Base-by-base conservation (phyloP, 2,329 filamentous ascomycete genomes). In the Colletotrichum siamense region DNA sequence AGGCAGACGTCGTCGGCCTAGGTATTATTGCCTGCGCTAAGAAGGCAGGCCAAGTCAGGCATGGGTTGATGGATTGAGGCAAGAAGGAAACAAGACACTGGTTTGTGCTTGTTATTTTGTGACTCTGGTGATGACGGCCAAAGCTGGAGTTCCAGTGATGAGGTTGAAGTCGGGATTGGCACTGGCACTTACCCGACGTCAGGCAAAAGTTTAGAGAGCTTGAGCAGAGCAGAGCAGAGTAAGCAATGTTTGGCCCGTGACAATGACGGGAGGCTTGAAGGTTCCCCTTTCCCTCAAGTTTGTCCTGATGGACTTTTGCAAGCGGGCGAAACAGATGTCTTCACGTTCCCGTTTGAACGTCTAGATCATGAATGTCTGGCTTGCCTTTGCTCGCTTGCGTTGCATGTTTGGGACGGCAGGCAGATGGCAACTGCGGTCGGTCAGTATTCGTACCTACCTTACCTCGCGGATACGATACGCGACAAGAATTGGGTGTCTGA, bases 281-380 rank as follows among this genome's bases (percentile, higher is more conserved):
- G 39, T 57, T 5, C 22, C 36, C 39, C 9, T 16, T 9, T 52
- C 13, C n/a, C 44, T 10, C 30, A 22, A 28, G 62, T 49, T 63
- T 73, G 63, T 55, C 44, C n/a, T 52, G 32, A 32, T 32, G 63
- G 44, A 52, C 36, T 49, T 44, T 72, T 68, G 69, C 69, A 55
- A 59, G 59, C 30, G 57, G 44, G 52, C 70, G 36, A 52, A 67
- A 62, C 63, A 55, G 64, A 63, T 68, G 15, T 52, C 24, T 62
- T 75, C 62, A 62, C 69, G 36, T 66, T 44, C 57, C 22, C 63
- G 69, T 67, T 75, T 72, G 69, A 44, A 24, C 55, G 28, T 68
- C 65, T 68, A 15, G 49, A 28, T 26, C 64, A 18, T 36, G 49
- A 69, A 34, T 28, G 61, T 44, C 57, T 30, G 59, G n/a, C 22